A percentile compares a stretch with the other conserved stretches of the same genome.
phyloP scores from a whole-genome alignment of 805 yeast species.

The Candida mattraensis region DNA sequence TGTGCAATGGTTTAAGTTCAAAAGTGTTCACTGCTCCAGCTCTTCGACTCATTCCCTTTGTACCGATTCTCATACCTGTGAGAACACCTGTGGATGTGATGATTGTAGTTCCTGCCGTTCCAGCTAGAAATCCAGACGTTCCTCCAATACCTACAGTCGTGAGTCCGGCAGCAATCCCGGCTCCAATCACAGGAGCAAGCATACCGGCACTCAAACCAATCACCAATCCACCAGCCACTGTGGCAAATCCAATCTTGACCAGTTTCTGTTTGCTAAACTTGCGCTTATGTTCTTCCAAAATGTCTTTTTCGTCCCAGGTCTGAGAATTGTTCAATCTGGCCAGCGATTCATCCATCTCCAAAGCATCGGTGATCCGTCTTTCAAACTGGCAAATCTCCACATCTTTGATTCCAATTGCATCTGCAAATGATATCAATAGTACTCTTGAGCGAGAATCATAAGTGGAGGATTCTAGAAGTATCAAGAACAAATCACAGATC shows the following conservation, averaged over 20 bases:
- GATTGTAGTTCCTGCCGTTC: constrained; percentile 93
- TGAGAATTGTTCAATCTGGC: constrained; percentile 40
- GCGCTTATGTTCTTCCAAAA: constrained; percentile 71
- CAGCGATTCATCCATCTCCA: constrained; percentile 68
- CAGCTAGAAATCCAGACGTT: constrained; percentile 90
- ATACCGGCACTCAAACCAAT: constrained; percentile 94
- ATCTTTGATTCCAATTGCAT: constrained; percentile 52
- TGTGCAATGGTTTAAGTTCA: constrained; percentile 90
- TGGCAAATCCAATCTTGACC: constrained; percentile 90
- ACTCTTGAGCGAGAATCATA: constrained; percentile 90
- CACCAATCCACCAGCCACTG: constrained; percentile 92
- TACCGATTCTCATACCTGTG: constrained; percentile 87
- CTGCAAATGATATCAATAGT: constrained; percentile 67
- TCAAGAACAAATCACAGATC: constrained; percentile 83
- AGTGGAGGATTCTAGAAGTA: constrained; percentile 75
- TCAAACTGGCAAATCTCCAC: constrained; percentile 87
- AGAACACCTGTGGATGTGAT: constrained; percentile 92
- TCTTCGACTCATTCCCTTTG: constrained; percentile 78
- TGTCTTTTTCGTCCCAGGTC: constrained; percentile 68
- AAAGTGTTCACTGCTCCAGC: constrained; percentile 92
- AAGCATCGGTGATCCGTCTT: constrained; percentile 81
- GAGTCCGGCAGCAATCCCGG: constrained; percentile 96
- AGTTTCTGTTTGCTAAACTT: constrained; percentile 63
- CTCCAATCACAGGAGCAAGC: constrained; percentile 96
- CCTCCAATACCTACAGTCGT: constrained; percentile 94